Base-by-base conservation (phyloP, 2,329 filamentous ascomycete genomes). In the Polytolypa hystricis region DNA sequence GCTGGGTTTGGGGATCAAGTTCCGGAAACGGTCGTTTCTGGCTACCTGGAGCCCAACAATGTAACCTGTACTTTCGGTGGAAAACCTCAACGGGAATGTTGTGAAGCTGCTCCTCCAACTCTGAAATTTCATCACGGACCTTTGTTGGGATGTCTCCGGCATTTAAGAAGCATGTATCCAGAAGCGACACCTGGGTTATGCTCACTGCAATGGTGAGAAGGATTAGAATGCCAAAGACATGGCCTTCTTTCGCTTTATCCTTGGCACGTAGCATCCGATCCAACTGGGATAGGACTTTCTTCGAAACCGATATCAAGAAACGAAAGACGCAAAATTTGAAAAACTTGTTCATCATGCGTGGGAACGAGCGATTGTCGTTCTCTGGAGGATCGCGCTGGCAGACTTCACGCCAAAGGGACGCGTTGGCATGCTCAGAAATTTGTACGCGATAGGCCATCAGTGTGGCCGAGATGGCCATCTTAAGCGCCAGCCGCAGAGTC, bases 291-390 rank as follows among this genome's bases (percentile, higher is more conserved):
- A 37, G 19, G 4, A 28, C 19, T 11, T 5, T 8, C 6, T 31
- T 10, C 4, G 19, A 17, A 18, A 18, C 6, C 9, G 3, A 2
- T 5, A 25, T 2, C 10, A 19, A 12, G 10, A 9, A 16, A n/a
- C 7, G 4, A 16, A 2, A 37, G 25, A 37, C 19, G 8, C n/a
- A 19, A 14, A 12, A 15, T 11, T 37, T 37, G 12, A 37, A 6
- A n/a, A 17, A 11, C 20, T 37, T 37, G 20, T 37, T 37, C 18
- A 37, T 17, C 5, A 31, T 6, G 6, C 14, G 35, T 4, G 35
- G 35, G 17, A 31, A 16, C 15, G 14, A 18, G 20, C 20, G 21
- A 11, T 11, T 26, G 5, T 9, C 19, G 12, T n/a, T 10, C 16
- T 27, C 3, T 8, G 17, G 10, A 4, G 15, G 6, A 8, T 8